Conservation (phyloP, 2,329 filamentous ascomycete genomes). For the Fusarium udum region DNA sequence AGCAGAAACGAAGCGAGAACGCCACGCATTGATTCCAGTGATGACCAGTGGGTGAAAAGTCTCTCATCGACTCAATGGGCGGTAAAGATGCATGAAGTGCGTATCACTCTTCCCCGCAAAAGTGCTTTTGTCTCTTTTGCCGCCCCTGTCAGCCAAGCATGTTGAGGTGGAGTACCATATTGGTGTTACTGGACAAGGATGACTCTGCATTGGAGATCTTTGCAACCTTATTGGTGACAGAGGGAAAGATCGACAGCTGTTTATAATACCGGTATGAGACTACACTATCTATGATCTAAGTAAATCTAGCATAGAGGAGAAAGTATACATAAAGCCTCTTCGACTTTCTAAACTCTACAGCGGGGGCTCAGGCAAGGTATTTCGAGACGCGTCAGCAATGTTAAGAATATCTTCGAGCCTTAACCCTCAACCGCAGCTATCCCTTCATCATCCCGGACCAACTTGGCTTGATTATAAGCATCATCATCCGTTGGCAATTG, state of each 20-base stretch:
- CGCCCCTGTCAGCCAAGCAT: not conserved
- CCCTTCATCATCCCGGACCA: slow-evolving; percentile 8
- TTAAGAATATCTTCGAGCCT: no score
- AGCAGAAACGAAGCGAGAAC: not conserved
- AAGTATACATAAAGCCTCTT: no score
- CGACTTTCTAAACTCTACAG: not conserved
- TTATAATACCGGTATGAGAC: no score
- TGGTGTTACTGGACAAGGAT: not conserved
- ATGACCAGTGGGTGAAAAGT: rapidly evolving
- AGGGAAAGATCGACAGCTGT: not conserved
- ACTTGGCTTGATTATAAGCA: slow-evolving; percentile 9
- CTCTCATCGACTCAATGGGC: rapidly evolving
- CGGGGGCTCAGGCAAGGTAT: no score
- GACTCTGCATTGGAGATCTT: not conserved
- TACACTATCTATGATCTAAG: not conserved
- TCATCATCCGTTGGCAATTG: slow-evolving; percentile 7
- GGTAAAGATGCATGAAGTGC: not conserved
- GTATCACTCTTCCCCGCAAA: not conserved
- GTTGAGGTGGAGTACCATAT: not conserved
- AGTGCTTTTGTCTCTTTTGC: not conserved
- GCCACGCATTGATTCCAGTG: not conserved
- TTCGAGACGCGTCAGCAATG: not conserved
- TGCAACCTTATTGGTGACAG: rapidly evolving
- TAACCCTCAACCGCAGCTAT: slow-evolving; percentile 26
- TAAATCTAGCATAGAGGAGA: not conserved